phyloP scores from a whole-genome alignment of 495 filamentous ascomycete genomes.

The Aspergillus incahuasiensis region DNA sequence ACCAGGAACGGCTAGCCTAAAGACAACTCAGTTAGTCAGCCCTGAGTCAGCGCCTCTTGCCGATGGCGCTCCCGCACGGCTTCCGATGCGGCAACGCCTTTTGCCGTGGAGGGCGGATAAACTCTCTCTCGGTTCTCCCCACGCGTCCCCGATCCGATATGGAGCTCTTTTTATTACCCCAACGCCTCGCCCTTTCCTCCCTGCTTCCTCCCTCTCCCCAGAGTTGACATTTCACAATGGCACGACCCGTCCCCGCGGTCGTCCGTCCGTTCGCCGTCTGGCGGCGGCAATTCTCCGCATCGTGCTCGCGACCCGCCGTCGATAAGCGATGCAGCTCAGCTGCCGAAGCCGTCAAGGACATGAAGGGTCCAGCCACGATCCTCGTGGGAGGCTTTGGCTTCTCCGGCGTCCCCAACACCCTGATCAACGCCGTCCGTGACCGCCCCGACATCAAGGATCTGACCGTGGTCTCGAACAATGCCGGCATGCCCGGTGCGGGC shows the following conservation, averaged over 20 bases:
- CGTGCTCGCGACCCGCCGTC: conserved; percentile 58
- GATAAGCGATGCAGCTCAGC: conserved; percentile 75
- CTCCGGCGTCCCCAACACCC: conserved; percentile 76
- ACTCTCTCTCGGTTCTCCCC: conserved; percentile 20
- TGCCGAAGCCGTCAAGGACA: conserved; percentile 63
- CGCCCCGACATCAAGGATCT: conserved; percentile 66
- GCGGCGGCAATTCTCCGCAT: conserved; percentile 60
- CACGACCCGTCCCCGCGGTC: conserved; percentile 29
- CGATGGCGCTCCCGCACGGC: not conserved
- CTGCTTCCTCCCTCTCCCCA: conserved; percentile 1
- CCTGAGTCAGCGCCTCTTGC: no score
- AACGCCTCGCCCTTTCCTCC: not conserved
- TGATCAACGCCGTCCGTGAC: conserved; percentile 72
- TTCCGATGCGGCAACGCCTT: not conserved
- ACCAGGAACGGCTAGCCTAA: not conserved
- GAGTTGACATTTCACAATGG: conserved; percentile 21
- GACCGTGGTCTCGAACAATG: conserved; percentile 88
- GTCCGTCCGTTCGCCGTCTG: conserved; percentile 32
- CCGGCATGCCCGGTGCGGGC: conserved; percentile 72
- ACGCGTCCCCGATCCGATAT: conserved; percentile 12
- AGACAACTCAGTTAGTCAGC: not conserved
- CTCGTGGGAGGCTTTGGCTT: conserved; percentile 82
- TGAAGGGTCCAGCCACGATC: conserved; percentile 65
- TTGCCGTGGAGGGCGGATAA: conserved; percentile 12
- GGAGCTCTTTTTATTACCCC: conserved; percentile 2